These are phyloP conservation scores for Coccomyxa subellipsoidea DNA, from an alignment of 163 green algal species.

Conservation along the genomic window DNA sequence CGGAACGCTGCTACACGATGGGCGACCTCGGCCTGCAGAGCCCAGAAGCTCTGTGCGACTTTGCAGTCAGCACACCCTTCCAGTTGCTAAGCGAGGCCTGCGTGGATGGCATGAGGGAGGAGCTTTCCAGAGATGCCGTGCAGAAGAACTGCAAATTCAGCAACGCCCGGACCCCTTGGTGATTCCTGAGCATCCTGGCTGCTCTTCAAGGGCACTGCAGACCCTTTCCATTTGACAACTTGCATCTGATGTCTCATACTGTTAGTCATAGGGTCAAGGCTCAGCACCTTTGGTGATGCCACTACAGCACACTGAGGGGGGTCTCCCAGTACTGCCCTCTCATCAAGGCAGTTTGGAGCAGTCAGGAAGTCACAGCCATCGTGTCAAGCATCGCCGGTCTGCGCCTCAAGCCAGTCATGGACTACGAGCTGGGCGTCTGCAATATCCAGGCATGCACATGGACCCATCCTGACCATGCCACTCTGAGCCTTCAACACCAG, in stretches of 20 bases:
- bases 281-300: no score
- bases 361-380: background rate
- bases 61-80: background rate
- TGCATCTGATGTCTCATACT: no score
- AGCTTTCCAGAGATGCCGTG: background rate
- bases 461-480: background rate
- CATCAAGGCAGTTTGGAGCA: background rate
- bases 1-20: background rate
- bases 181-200: background rate
- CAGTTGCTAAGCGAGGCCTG: background rate
- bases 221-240: no score
- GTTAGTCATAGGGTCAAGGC: no score
- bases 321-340: background rate
- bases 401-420: conserved; percentile 1
- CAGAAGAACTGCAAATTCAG: background rate
- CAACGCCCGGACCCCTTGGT: background rate
- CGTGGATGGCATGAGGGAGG: background rate
- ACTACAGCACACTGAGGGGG: background rate
- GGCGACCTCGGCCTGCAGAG: background rate
- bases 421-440: background rate
- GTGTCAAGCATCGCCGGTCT: background rate
- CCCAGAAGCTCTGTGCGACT: background rate
- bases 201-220: no score
- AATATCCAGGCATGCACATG: background rate
- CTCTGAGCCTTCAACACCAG: no score